Evolutionary conservation across 129 eudicot species (phyloP), one percentile per base, ranked within the genome.

Genomic region (Flaveria robusta): DNA sequence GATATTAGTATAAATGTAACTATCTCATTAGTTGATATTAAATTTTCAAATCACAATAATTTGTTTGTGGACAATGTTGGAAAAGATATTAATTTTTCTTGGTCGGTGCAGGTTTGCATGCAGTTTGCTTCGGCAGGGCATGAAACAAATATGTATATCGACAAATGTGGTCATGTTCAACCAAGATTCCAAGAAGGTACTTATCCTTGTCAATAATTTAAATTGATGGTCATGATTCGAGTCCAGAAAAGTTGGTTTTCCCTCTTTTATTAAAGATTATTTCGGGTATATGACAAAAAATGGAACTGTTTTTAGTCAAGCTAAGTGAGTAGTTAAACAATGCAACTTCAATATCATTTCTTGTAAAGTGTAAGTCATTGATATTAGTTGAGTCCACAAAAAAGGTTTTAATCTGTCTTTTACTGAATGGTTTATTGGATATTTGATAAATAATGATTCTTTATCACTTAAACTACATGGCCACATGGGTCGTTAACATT

Each of bases 41-140:
- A 4, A 12, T 24, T 13, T 62, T 24, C 41, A 24, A 62, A 11
- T 67, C 31, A 13, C 34, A 23, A 39, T 67, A 18, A 19, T 67
- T 46, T 19, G 8, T 68, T 43, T 18, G 19, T 19, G 64, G 15
- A 22, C 29, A 12, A 43, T 7, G 3, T 11, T 43, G 27, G 15
- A 63, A 46, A 56, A n/a, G 5, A 72, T 62, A 74, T 27, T 52
- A 37, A 15, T 34, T 20, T 60, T 66, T 56, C 24, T 19, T 58
- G 51, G 41, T 18, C 51, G 69, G 45, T 83, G 84, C 88, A 95
- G 99, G 72, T 95, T 65, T 72, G 78, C 99, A 3, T 95, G 99
- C 80, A 95, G 96, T 86, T 85, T 95, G 77, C 96, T 95, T 73
- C 89, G 99, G 55, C 97, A 87, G 74, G 99, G 97, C 29, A 95